Conservation (phyloP, 495 filamentous ascomycete species). For the Melanomma pulvis-pyrius region DNA sequence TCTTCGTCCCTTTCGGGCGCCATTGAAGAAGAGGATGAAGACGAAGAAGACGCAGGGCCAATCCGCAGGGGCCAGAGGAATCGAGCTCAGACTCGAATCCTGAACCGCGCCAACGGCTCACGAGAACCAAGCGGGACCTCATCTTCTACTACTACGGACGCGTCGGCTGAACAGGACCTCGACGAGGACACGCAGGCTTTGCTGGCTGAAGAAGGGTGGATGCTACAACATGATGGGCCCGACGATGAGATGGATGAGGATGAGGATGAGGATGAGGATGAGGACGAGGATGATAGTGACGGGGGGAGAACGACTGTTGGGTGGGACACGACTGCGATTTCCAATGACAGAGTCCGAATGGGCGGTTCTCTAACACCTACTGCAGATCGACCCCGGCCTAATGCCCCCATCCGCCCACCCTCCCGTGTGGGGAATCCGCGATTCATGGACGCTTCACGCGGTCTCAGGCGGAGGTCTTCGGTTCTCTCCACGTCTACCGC, state of each 20-base stretch:
- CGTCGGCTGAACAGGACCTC: constrained; percentile 32
- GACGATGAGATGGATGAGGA: constrained; percentile 36
- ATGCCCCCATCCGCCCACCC: constrained; percentile 33
- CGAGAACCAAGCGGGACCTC: constrained; percentile 18
- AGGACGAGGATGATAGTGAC: constrained; percentile 42
- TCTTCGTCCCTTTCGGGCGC: constrained; percentile 21
- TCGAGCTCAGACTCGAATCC: constrained; percentile 22
- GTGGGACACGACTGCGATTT: constrained; percentile 43
- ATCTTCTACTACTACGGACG: constrained; percentile 32
- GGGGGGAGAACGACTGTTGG: constrained; percentile 44
- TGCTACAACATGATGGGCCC: constrained; percentile 37
- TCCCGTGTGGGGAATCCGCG: constrained; percentile 34
- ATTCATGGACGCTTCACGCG: constrained; percentile 37
- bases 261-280: constrained; percentile 12
- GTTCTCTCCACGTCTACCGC: constrained; percentile 38
- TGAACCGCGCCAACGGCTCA: constrained; percentile 35
- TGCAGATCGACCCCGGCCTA: constrained; percentile 44
- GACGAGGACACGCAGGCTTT: constrained; percentile 35
- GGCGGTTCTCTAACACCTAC: constrained; percentile 47
- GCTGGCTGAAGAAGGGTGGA: constrained; percentile 35
- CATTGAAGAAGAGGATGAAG: constrained; percentile 36
- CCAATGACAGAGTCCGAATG: constrained; percentile 42
- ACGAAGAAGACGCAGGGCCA: constrained; percentile 38
- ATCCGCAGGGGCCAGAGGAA: constrained; percentile 30
- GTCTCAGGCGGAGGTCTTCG: constrained; percentile 38